These are phyloP conservation scores for Gaertneriomyces sp. DNA, from an alignment of 192 early-diverging fungal genomes.

Conservation along the genomic window DNA sequence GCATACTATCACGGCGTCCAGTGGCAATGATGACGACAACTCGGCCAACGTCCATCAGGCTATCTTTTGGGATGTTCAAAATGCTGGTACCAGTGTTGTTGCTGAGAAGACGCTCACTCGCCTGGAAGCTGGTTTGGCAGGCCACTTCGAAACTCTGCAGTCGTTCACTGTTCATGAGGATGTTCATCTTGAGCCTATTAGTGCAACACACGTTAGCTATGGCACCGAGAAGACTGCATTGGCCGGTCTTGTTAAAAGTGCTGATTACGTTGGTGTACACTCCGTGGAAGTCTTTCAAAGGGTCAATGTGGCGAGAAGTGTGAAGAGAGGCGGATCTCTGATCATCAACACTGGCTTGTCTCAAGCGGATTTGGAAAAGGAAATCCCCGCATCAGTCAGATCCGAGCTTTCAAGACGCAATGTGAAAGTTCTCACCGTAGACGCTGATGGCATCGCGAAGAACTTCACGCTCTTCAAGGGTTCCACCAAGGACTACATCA, in stretches of 20 bases:
- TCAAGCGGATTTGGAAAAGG: conserved; percentile 63
- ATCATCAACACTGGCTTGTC: conserved; percentile 61
- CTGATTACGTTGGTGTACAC: conserved; percentile 64
- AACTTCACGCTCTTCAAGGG: conserved; percentile 57
- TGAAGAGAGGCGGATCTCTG: conserved; percentile 50
- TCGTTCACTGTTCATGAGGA: conserved; percentile 48
- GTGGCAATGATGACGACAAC: conserved; percentile 31
- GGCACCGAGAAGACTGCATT: conserved; percentile 32
- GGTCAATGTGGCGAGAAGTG: conserved; percentile 58
- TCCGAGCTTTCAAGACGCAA: conserved; percentile 47
- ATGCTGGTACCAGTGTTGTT: conserved; percentile 50
- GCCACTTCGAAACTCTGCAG: conserved; percentile 24
- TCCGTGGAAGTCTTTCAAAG: conserved; percentile 52
- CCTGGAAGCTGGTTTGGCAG: conserved; percentile 36
- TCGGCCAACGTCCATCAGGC: conserved; percentile 34
- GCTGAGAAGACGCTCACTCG: conserved; percentile 46
- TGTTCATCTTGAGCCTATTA: conserved; percentile 56
- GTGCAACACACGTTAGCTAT: conserved; percentile 59
- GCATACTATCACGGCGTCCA: not conserved
- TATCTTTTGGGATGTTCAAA: conserved; percentile 60
- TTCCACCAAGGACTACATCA: conserved; percentile 39
- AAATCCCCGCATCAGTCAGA: conserved; percentile 63
- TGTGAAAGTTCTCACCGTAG: conserved; percentile 60
- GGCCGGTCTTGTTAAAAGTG: conserved; percentile 39
- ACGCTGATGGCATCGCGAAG: conserved; percentile 59